These are phyloP conservation scores for Leucogyrophana mollusca DNA, from an alignment of 768 basidiomycete species.

Conservation along the genomic window DNA sequence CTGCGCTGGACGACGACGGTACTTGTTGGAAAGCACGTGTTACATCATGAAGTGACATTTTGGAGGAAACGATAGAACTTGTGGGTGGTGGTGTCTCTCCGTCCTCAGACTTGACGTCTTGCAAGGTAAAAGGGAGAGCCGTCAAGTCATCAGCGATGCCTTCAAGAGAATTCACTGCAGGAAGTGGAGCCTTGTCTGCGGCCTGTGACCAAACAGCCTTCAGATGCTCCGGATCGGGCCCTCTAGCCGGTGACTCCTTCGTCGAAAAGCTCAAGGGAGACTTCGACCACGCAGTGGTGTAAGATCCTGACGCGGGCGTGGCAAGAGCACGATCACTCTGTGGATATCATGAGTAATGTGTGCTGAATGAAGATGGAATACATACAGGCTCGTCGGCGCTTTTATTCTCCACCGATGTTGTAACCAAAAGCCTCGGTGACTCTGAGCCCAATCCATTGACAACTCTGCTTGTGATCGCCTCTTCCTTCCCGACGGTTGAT, in stretches of 20 bases:
- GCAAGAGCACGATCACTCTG: slow-evolving; percentile 45
- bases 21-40: slow-evolving; percentile 88
- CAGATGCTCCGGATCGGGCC: slow-evolving; percentile 80
- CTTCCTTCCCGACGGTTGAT: slow-evolving; percentile 7
- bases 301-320: slow-evolving; percentile 43
- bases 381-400: slow-evolving; percentile 52
- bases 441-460: slow-evolving; percentile 8
- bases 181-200: slow-evolving; percentile 64
- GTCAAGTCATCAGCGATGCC: slow-evolving; percentile 83
- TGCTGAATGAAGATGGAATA: slow-evolving; percentile 12
- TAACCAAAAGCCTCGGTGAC: slow-evolving; percentile 18
- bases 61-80: slow-evolving; percentile 53
- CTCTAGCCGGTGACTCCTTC: slow-evolving; percentile 68
- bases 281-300: slow-evolving; percentile 50
- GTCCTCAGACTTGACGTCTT: slow-evolving; percentile 85
- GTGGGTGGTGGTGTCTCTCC: slow-evolving; percentile 76
- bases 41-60: slow-evolving; percentile 81
- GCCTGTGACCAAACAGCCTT: slow-evolving; percentile 85
- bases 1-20: slow-evolving; percentile 54
- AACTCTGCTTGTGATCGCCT: slow-evolving; percentile 7
- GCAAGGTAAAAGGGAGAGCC: slow-evolving; percentile 74
- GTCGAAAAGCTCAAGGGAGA: slow-evolving; percentile 48
- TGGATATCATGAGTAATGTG: slow-evolving; percentile 11
- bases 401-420: slow-evolving; percentile 44
- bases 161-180: slow-evolving; percentile 77